Evolutionary conservation across 306 rosid species (phyloP).

Genomic region (Myrica gale): DNA sequence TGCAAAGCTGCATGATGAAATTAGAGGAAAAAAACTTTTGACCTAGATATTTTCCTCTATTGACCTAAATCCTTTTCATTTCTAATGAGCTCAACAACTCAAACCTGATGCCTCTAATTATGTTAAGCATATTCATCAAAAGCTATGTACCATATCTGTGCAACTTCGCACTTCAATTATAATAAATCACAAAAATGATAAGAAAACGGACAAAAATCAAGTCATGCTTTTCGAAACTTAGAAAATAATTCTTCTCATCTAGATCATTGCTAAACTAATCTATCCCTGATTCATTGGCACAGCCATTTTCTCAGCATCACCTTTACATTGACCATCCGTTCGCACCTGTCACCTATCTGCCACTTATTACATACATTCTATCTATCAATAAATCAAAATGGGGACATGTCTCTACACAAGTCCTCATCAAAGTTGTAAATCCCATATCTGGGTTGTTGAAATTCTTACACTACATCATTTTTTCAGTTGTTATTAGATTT

Average conservation of each 20-base stretch:
- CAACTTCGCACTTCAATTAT: not conserved
- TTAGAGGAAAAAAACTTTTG: not conserved
- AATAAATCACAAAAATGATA: not conserved
- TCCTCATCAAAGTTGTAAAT: not conserved
- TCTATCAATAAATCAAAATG: not conserved
- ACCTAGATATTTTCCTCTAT: not conserved
- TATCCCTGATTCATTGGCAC: not conserved
- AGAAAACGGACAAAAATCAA: not conserved
- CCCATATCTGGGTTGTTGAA: not conserved
- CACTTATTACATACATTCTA: not conserved
- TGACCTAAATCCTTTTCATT: not conserved
- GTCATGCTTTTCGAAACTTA: not conserved
- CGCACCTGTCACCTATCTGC: not conserved
- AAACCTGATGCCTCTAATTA: not conserved
- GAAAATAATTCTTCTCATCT: not conserved
- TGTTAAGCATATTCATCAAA: not conserved
- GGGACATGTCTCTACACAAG: not conserved
- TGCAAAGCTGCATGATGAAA: slow-evolving; percentile 4
- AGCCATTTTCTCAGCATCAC: not conserved
- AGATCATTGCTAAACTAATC: not conserved
- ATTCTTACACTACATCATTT: too few relatives aligned
- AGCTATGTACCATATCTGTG: not conserved
- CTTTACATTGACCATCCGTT: not conserved
- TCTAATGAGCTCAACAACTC: not conserved
- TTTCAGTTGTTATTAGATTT: not conserved